Evolutionary conservation across 345 rosid species (phyloP).

Genomic region (Corchorus capsularis): DNA sequence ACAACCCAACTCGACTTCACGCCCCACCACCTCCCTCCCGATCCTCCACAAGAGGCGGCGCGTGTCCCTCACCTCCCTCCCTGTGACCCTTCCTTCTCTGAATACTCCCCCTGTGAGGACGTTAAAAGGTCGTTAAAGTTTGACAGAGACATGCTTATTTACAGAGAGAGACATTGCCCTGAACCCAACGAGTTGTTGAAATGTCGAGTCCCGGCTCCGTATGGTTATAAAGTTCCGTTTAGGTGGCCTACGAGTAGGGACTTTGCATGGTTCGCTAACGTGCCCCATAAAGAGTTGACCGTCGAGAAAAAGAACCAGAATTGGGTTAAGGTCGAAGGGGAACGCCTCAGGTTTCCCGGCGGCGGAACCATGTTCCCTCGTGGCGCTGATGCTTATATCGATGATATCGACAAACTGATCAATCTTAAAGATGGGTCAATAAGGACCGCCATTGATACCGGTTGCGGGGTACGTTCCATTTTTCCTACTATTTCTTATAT

Average conservation of each 20-base stretch:
- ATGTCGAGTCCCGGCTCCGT: conserved; percentile 81
- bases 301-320: conserved; percentile 91
- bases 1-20: conserved; percentile 47
- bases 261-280: conserved; percentile 86
- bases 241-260: conserved; percentile 88
- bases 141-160: conserved; percentile 53
- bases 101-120: conserved; percentile 86
- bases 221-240: conserved; percentile 74
- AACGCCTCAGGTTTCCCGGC: conserved; percentile 81
- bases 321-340: conserved; percentile 73
- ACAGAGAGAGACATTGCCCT: conserved; percentile 87
- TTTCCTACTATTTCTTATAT: background rate
- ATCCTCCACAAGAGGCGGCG: conserved; percentile 43
- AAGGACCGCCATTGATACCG: conserved; percentile 92
- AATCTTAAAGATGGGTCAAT: conserved; percentile 81
- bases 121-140: conserved; percentile 55
- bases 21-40: conserved; percentile 53
- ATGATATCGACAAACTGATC: conserved; percentile 75
- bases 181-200: conserved; percentile 45
- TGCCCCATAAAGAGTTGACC: conserved; percentile 83
- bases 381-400: conserved; percentile 85
- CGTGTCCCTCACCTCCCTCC: conserved; percentile 54
- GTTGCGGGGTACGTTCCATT: conserved; percentile 81
- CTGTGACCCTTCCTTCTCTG: conserved; percentile 49
- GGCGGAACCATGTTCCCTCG: conserved; percentile 96